phyloP scores from a whole-genome alignment of 345 rosid species.

The Linum trigynum region DNA sequence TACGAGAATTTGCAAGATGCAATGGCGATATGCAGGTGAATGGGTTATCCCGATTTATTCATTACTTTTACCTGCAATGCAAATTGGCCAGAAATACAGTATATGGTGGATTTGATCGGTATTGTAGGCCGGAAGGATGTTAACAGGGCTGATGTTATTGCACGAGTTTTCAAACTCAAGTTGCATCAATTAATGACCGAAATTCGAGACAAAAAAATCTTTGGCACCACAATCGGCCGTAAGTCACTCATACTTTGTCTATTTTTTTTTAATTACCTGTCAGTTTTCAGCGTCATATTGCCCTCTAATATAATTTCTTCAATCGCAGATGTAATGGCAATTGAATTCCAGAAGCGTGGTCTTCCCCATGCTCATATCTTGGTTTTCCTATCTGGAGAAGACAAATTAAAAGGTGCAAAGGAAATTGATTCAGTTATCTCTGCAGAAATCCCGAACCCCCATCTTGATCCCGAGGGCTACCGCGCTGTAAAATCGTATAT shows the following conservation, averaged over 20 bases:
- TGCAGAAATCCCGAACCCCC: background rate
- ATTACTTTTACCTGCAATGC: no score
- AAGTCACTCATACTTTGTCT: no score
- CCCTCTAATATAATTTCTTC: slow-evolving; percentile 1
- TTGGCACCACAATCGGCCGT: no score
- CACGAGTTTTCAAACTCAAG: no score
- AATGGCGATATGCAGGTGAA: no score
- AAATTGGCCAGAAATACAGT: background rate
- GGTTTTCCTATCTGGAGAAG: background rate
- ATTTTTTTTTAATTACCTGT: no score
- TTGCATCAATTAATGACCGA: no score
- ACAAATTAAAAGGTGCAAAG: background rate
- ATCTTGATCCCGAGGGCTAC: background rate
- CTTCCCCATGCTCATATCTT: background rate
- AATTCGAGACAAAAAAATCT: no score
- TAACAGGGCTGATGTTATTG: background rate
- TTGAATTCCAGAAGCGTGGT: no score
- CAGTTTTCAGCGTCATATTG: background rate
- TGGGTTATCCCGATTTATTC: no score
- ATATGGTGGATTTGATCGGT: background rate
- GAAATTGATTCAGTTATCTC: no score
- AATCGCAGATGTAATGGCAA: background rate
- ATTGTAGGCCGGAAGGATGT: background rate
- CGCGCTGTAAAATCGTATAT: background rate
- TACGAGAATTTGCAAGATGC: no score